Conservation (phyloP, 2,329 filamentous ascomycete genomes). For the Penicillium sp. region DNA sequence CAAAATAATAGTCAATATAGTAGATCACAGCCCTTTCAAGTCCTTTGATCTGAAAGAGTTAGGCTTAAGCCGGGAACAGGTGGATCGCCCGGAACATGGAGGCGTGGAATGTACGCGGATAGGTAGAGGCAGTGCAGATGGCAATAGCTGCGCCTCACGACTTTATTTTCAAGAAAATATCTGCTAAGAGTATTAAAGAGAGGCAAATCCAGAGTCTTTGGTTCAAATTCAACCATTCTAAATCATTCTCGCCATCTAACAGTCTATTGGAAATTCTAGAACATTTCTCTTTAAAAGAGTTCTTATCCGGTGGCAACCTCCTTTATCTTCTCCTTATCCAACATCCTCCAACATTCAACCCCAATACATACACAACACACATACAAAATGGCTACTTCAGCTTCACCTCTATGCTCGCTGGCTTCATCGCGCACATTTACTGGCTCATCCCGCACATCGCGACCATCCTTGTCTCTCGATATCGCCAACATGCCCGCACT, state of each 20-base stretch:
- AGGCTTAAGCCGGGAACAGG: slow-evolving; percentile 1
- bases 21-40: neutral
- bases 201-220: neutral
- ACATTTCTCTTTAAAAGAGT: neutral
- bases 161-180: neutral
- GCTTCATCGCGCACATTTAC: neutral
- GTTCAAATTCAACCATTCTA: neutral
- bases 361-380: slow-evolving; percentile 11
- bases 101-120: slow-evolving; percentile 1
- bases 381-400: slow-evolving; percentile 28
- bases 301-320: slow-evolving; percentile 23
- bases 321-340: slow-evolving; percentile 19
- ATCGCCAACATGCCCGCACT: slow-evolving; percentile 48
- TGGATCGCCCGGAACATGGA: slow-evolving; percentile 16
- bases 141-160: slow-evolving; percentile 5
- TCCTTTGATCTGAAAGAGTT: neutral
- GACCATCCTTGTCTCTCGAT: slow-evolving; percentile 47
- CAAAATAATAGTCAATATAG: neutral
- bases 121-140: slow-evolving; percentile 9
- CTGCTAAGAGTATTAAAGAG: neutral
- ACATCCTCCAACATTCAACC: neutral
- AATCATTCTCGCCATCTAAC: neutral
- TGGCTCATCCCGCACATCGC: slow-evolving; percentile 27
- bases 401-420: slow-evolving; percentile 22
- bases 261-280: slow-evolving; percentile 4